phyloP scores from a whole-genome alignment of 257 asterid species.

The Gentiana dahurica region DNA sequence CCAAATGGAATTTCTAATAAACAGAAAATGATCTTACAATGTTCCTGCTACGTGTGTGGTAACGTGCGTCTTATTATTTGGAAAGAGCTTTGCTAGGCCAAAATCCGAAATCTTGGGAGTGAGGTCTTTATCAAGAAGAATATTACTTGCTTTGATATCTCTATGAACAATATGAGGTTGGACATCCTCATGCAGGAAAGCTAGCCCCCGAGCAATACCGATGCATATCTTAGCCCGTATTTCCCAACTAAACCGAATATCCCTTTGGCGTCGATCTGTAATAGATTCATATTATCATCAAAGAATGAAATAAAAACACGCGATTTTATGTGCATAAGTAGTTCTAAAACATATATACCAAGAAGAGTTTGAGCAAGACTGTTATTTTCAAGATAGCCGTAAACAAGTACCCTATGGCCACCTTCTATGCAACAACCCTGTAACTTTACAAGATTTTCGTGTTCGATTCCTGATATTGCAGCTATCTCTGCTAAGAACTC shows the following conservation, averaged over 20 bases:
- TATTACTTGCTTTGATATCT: slow-evolving; percentile 87
- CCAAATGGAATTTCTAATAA: background rate
- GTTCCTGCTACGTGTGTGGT: slow-evolving; percentile 96
- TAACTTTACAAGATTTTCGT: slow-evolving; percentile 67
- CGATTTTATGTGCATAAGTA: background rate
- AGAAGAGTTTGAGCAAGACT: slow-evolving; percentile 68
- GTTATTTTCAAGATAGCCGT: slow-evolving; percentile 74
- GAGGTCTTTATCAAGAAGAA: slow-evolving; percentile 59
- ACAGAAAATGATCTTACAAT: slow-evolving; percentile 31
- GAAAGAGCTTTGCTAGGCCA: slow-evolving; percentile 83
- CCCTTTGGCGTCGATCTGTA: slow-evolving; percentile 33
- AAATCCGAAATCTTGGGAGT: slow-evolving; percentile 73
- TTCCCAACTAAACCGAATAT: slow-evolving; percentile 37
- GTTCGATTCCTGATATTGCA: slow-evolving; percentile 47
- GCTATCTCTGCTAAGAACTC: slow-evolving; percentile 75
- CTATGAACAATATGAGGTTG: slow-evolving; percentile 68
- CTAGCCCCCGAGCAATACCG: slow-evolving; percentile 77
- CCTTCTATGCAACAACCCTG: slow-evolving; percentile 75
- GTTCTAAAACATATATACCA: slow-evolving; percentile 20
- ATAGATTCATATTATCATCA: background rate
- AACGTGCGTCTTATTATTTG: slow-evolving; percentile 80
- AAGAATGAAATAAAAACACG: background rate
- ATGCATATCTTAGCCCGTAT: slow-evolving; percentile 59
- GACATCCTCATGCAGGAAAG: slow-evolving; percentile 78
- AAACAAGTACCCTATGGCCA: slow-evolving; percentile 46